A percentile compares a stretch with the other conserved stretches of the same genome.
phyloP scores from a whole-genome alignment of 2,329 filamentous ascomycete species.

The Ophiocordyceps robertsii region DNA sequence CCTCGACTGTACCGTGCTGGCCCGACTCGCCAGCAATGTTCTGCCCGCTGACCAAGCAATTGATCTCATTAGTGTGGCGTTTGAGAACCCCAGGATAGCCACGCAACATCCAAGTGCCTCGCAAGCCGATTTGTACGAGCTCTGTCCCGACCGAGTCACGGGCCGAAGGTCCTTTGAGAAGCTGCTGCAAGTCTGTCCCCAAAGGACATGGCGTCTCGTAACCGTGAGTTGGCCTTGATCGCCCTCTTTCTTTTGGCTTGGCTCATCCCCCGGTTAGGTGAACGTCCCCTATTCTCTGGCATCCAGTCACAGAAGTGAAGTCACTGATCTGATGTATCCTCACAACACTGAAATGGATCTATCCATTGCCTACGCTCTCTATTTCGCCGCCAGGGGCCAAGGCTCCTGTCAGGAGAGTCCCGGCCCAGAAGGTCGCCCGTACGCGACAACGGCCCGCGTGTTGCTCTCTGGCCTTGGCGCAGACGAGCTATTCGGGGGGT shows the following conservation, averaged over 20 bases:
- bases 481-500: conserved; percentile 92
- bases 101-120: conserved; percentile 31
- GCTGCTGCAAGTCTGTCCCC: conserved; percentile 53
- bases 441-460: conserved; percentile 63
- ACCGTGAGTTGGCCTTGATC: conserved; percentile 31
- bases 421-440: conserved; percentile 22
- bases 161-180: conserved; percentile 72
- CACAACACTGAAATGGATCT: conserved; percentile 99
- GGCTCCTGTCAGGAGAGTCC: conserved; percentile 30
- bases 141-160: conserved; percentile 82
- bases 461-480: conserved; percentile 87
- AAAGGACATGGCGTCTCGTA: conserved; percentile 70
- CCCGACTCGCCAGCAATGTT: conserved; percentile 65
- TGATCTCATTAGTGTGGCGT: conserved; percentile 90
- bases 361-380: conserved; percentile 86
- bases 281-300: conserved; percentile 74
- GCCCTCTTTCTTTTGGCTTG: neutral
- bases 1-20: conserved; percentile 81
- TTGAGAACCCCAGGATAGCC: conserved; percentile 76
- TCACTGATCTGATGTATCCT: conserved; percentile 72
- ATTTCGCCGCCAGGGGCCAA: conserved; percentile 74
- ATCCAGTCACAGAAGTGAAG: conserved; percentile 48
- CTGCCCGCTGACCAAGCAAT: conserved; percentile 56
- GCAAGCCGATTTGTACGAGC: conserved; percentile 48
- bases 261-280: conserved; percentile 29